phyloP scores from a whole-genome alignment of 192 early-diverging fungal genomes.

The Dissophora ornata region DNA sequence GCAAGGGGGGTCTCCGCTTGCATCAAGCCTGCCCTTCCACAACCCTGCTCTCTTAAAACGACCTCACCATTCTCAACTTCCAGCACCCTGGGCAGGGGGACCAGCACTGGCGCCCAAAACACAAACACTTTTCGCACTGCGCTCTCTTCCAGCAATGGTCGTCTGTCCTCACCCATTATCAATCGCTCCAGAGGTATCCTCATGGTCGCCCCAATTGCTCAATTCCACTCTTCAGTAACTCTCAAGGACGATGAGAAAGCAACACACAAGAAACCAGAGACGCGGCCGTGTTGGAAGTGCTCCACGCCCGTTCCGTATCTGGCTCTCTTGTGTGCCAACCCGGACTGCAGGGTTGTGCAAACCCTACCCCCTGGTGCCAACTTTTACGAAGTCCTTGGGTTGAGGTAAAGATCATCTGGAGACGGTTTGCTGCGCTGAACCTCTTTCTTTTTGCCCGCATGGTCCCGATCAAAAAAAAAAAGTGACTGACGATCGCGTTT shows the following conservation, averaged over 20 bases:
- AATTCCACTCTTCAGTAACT: conserved; percentile 18
- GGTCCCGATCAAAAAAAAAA: background rate
- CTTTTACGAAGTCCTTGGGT: conserved; percentile 39
- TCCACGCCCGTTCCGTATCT: conserved; percentile 31
- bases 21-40: too few species aligned
- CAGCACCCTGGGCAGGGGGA: too few species aligned
- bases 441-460: background rate
- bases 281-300: conserved; percentile 48
- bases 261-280: conserved; percentile 23
- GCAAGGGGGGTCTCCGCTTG: background rate
- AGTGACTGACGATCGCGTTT: conserved; percentile 8
- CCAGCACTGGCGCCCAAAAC: too few species aligned
- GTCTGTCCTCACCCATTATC: background rate
- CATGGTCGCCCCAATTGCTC: background rate
- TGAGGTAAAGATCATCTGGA: conserved; percentile 39
- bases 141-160: background rate
- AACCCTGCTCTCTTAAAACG: too few species aligned
- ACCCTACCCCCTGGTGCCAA: conserved; percentile 38
- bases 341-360: conserved; percentile 43
- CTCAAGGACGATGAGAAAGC: background rate
- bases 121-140: background rate
- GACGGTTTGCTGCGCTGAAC: background rate
- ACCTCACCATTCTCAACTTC: too few species aligned
- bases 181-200: background rate
- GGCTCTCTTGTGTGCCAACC: conserved; percentile 26